Percentiles rank a stretch among this genome's conserved stretches.
Conservation (phyloP, 2,329 filamentous ascomycete genomes). For the Colletotrichum graminicola region DNA sequence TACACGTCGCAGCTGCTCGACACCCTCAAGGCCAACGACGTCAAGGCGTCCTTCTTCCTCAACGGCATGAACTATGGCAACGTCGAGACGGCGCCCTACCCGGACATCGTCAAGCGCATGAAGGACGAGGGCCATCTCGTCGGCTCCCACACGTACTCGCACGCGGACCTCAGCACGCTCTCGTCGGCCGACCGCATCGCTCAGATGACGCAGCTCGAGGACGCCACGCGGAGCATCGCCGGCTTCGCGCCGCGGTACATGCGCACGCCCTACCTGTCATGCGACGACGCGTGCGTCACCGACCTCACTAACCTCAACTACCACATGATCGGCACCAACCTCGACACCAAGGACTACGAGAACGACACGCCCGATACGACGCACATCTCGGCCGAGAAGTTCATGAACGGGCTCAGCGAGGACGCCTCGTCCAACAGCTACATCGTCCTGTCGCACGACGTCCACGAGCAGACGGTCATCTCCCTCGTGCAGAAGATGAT, state of each 20-base stretch:
- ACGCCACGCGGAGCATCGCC: constrained; percentile 57
- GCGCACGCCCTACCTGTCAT: constrained; percentile 60
- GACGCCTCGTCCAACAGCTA: constrained; percentile 50
- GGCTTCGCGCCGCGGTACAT: constrained; percentile 59
- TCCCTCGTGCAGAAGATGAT: constrained; percentile 53
- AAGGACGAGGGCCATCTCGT: constrained; percentile 58
- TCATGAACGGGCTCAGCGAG: constrained; percentile 45
- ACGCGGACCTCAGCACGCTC: constrained; percentile 56
- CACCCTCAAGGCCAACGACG: constrained; percentile 48
- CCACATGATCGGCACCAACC: constrained; percentile 67
- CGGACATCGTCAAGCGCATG: constrained; percentile 55
- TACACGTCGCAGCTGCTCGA: constrained; percentile 59
- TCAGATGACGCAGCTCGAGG: constrained; percentile 61
- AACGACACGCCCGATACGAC: constrained; percentile 64
- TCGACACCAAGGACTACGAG: constrained; percentile 73
- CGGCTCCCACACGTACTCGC: constrained; percentile 55
- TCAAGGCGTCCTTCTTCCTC: constrained; percentile 58
- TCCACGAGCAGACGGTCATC: constrained; percentile 55
- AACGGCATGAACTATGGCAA: constrained; percentile 57
- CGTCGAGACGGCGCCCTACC: constrained; percentile 55
- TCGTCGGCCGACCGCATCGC: constrained; percentile 50
- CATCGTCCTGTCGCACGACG: constrained; percentile 67
- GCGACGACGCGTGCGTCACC: constrained; percentile 45
- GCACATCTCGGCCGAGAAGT: constrained; percentile 57
- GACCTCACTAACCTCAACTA: constrained; percentile 58